Evolutionary conservation across 306 rosid genomes (phyloP).

Genomic region (Sechiopsis laciniata): DNA sequence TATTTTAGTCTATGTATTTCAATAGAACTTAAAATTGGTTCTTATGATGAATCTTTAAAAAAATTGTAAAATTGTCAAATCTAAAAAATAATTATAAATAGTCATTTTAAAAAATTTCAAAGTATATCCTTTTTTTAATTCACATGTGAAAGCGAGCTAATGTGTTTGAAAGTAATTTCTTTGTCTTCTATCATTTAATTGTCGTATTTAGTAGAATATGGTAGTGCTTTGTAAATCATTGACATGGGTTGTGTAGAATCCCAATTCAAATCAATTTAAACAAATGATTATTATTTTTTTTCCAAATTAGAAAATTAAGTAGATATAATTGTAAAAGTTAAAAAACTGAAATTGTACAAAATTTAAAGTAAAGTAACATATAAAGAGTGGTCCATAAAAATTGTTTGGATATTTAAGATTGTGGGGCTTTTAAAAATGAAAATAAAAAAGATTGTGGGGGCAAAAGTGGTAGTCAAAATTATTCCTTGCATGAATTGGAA

Average conservation of each 20-base stretch:
- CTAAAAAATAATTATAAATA: no score
- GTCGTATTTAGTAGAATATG: background rate
- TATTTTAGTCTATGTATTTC: no score
- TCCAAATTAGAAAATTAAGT: no score
- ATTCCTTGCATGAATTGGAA: constrained; percentile 3
- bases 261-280: no score
- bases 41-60: no score
- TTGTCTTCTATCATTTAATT: background rate
- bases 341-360: background rate
- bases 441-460: background rate
- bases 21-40: no score
- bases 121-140: no score
- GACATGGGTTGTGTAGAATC: background rate
- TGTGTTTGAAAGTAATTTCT: background rate
- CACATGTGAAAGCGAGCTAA: background rate
- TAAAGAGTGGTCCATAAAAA: background rate
- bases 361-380: background rate
- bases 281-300: no score
- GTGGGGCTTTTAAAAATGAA: no score
- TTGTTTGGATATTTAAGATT: background rate
- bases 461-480: constrained; percentile 4
- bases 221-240: no score
- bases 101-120: no score
- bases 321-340: background rate
- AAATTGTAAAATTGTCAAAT: no score